These are phyloP conservation scores for Peribolospora baueri DNA, from an alignment of 768 basidiomycete genomes.

Conservation along the genomic window DNA sequence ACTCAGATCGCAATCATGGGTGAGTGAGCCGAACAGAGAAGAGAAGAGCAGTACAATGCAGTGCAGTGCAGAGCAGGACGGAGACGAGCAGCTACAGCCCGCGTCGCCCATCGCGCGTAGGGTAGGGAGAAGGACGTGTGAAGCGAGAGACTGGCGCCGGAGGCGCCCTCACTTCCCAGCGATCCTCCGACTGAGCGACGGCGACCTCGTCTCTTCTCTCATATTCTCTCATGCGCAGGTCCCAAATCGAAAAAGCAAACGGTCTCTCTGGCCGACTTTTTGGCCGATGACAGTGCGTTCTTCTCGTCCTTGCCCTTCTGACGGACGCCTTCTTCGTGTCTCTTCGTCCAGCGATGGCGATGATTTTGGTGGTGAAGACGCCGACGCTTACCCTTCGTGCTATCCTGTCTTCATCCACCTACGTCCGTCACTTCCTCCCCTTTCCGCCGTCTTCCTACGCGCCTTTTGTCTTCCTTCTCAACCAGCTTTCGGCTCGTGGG, in stretches of 20 bases:
- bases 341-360: not conserved
- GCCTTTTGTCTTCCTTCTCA: not conserved
- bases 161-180: too few species aligned
- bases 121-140: too few species aligned
- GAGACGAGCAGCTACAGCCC: not conserved
- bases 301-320: constrained; percentile 7
- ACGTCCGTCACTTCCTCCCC: not conserved
- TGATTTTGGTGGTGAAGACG: not conserved
- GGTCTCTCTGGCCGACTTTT: constrained; percentile 77
- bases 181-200: not conserved
- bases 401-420: too few species aligned
- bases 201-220: not conserved
- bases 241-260: constrained; percentile 81
- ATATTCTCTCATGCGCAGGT: constrained; percentile 26
- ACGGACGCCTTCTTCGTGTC: constrained; percentile 7
- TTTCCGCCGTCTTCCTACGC: not conserved
- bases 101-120: too few species aligned
- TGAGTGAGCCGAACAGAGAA: too few species aligned
- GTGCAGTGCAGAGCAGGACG: too few species aligned
- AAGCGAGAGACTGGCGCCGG: too few species aligned
- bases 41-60: too few species aligned
- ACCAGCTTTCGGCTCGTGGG: constrained; percentile 78
- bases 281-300: constrained; percentile 55
- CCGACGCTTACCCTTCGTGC: too few species aligned
- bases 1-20: too few species aligned